phyloP scores from a whole-genome alignment of 2,329 filamentous ascomycete genomes.

The Hymenoscyphus albidus region DNA sequence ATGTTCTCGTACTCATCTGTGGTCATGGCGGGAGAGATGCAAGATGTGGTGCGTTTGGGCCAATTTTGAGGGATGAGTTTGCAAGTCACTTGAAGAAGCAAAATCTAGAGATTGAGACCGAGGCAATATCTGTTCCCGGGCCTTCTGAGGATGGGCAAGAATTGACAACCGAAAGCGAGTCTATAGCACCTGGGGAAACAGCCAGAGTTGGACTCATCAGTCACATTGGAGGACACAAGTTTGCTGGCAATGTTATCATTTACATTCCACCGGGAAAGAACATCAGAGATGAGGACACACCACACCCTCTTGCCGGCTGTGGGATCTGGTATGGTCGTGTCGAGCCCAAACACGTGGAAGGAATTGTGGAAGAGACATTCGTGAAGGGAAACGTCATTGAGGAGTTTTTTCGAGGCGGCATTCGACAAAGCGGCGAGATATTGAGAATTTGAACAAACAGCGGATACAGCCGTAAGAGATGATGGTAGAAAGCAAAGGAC shows the following conservation, averaged over 20 bases:
- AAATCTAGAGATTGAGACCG: slow-evolving; percentile 48
- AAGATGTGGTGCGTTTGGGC: slow-evolving; percentile 78
- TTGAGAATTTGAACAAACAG: slow-evolving; percentile 26
- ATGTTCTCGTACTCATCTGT: slow-evolving; percentile 79
- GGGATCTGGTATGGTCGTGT: slow-evolving; percentile 83
- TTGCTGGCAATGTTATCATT: slow-evolving; percentile 78
- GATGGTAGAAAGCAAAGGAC: too few relatives aligned
- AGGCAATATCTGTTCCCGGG: slow-evolving; percentile 40
- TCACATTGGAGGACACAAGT: slow-evolving; percentile 82
- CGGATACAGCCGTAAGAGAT: neutral
- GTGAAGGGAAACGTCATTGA: slow-evolving; percentile 61
- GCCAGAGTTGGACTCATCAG: slow-evolving; percentile 68
- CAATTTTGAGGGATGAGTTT: slow-evolving; percentile 69
- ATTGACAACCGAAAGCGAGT: slow-evolving; percentile 32
- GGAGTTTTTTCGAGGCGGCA: slow-evolving; percentile 69
- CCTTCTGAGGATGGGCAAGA: slow-evolving; percentile 30
- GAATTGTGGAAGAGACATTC: slow-evolving; percentile 69
- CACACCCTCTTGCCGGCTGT: slow-evolving; percentile 61
- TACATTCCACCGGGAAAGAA: slow-evolving; percentile 62
- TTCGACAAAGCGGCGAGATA: slow-evolving; percentile 53
- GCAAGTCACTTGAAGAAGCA: slow-evolving; percentile 50
- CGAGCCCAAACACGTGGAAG: slow-evolving; percentile 71
- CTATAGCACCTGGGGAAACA: slow-evolving; percentile 27
- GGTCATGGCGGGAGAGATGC: slow-evolving; percentile 79
- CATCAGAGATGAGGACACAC: slow-evolving; percentile 37